phyloP scores from a whole-genome alignment of 768 basidiomycete genomes.

The Mycena rebaudengoi region DNA sequence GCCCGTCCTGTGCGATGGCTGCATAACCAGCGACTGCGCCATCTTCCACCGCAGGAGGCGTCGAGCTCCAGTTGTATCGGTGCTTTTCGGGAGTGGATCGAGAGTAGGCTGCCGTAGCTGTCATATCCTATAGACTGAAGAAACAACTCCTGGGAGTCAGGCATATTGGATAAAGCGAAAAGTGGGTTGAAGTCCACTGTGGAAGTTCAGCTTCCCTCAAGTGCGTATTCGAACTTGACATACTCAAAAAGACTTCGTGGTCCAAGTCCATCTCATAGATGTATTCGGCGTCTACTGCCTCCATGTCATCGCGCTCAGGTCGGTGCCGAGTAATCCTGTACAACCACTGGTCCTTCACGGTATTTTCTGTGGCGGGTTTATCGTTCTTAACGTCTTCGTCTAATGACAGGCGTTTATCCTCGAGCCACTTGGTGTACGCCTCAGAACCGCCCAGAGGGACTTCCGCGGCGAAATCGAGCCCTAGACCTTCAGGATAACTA shows the following conservation, averaged over 20 bases:
- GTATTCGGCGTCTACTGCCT: slow-evolving; percentile 38
- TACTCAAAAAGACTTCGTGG: slow-evolving; percentile 33
- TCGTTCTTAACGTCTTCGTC: slow-evolving; percentile 12
- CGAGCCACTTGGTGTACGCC: slow-evolving; percentile 25
- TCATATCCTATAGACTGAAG: slow-evolving; percentile 26
- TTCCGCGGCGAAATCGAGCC: slow-evolving; percentile 26
- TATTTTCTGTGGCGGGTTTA: background rate
- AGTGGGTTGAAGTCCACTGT: slow-evolving; percentile 26
- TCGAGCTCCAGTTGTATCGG: slow-evolving; percentile 29
- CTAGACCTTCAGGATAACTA: slow-evolving; percentile 33
- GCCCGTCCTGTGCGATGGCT: background rate
- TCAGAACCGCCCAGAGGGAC: slow-evolving; percentile 24
- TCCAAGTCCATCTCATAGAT: slow-evolving; percentile 40
- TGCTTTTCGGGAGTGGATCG: slow-evolving; percentile 22
- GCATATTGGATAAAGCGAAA: slow-evolving; percentile 24
- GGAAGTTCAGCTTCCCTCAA: background rate
- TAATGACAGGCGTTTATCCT: slow-evolving; percentile 5
- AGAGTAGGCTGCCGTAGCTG: slow-evolving; percentile 25
- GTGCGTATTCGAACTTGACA: slow-evolving; percentile 10
- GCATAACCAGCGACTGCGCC: slow-evolving; percentile 14
- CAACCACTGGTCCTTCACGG: background rate
- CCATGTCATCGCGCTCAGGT: slow-evolving; percentile 27
- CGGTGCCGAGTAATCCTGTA: background rate
- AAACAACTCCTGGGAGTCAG: slow-evolving; percentile 14
- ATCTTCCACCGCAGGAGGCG: slow-evolving; percentile 22